A percentile compares a stretch with the other conserved stretches of the same genome.
Evolutionary conservation across 2,329 filamentous ascomycete species (phyloP).

Genomic region (Penicillium olsonii): DNA sequence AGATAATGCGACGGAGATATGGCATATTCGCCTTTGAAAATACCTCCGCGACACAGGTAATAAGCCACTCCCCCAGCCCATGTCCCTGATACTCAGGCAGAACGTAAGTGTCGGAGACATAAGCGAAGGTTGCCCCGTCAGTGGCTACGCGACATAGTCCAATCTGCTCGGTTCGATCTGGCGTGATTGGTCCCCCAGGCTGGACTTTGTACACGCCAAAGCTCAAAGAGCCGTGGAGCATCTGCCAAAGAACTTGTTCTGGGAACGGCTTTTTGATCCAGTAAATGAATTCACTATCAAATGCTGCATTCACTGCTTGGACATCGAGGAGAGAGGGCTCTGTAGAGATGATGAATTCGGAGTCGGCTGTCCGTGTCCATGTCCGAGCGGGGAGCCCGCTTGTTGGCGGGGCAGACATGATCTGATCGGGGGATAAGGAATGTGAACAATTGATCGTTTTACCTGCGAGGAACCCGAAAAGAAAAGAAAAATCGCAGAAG

Average conservation of each 20-base stretch:
- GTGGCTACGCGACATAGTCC: conserved; percentile 67
- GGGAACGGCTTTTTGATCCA: conserved; percentile 17
- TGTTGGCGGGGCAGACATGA: conserved; percentile 13
- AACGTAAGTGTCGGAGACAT: conserved; percentile 70
- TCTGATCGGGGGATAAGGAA: too few relatives aligned
- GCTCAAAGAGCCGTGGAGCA: conserved; percentile 22
- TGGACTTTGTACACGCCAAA: conserved; percentile 22
- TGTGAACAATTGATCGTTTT: too few relatives aligned
- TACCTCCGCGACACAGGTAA: conserved; percentile 61
- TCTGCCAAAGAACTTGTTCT: conserved; percentile 21
- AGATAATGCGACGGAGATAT: conserved; percentile 59
- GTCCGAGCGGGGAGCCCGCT: conserved; percentile 12
- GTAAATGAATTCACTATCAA: conserved; percentile 18
- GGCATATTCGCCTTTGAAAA: conserved; percentile 54
- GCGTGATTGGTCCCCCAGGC: neutral
- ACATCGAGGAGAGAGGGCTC: conserved; percentile 18
- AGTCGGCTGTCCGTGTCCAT: conserved; percentile 17
- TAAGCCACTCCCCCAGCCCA: conserved; percentile 67
- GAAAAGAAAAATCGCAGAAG: too few relatives aligned
- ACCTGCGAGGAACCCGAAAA: too few relatives aligned
- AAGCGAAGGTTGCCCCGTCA: conserved; percentile 68
- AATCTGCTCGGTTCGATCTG: conserved; percentile 44
- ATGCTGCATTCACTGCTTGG: conserved; percentile 21
- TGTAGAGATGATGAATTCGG: conserved; percentile 22
- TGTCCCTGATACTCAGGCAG: conserved; percentile 59